Evolutionary conservation across 768 basidiomycete genomes (phyloP).

Genomic region (Tephrocybe sp.): DNA sequence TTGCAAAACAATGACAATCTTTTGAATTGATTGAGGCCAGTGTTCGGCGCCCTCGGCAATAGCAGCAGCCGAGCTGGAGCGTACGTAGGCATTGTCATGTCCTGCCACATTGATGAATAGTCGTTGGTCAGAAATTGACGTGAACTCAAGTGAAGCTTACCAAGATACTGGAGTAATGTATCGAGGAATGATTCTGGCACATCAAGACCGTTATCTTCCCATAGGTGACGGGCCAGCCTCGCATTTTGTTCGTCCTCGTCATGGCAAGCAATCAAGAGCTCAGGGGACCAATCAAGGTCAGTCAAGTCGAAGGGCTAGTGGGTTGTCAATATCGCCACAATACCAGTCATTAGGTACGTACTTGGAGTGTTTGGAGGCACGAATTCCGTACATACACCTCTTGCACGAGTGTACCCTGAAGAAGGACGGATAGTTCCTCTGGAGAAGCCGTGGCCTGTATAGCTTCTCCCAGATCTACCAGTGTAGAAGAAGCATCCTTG

Average conservation of each 20-base stretch:
- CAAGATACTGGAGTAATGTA: conserved; percentile 64
- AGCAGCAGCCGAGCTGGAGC: conserved; percentile 67
- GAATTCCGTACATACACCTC: conserved; percentile 88
- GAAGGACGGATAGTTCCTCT: conserved; percentile 64
- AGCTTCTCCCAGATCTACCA: conserved; percentile 81
- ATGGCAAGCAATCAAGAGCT: conserved; percentile 86
- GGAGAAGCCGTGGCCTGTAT: conserved; percentile 62
- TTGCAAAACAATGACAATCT: conserved; percentile 55
- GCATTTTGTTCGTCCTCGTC: conserved; percentile 88
- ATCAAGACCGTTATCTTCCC: conserved; percentile 97
- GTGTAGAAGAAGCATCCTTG: conserved; percentile 79
- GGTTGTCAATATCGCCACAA: neutral
- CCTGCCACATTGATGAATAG: conserved; percentile 37
- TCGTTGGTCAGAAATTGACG: neutral
- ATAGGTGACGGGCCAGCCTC: conserved; percentile 73
- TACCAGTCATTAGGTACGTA: conserved; percentile 25
- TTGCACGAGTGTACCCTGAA: conserved; percentile 76
- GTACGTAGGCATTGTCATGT: conserved; percentile 80
- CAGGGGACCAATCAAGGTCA: conserved; percentile 89
- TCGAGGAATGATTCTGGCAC: conserved; percentile 67
- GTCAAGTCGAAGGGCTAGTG: conserved; percentile 89
- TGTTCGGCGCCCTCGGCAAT: conserved; percentile 77
- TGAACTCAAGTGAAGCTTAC: conserved; percentile 45
- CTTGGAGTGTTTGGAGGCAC: conserved; percentile 90
- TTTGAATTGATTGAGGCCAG: conserved; percentile 58